Base-by-base conservation (phyloP, 2,329 filamentous ascomycete species). In the Beauveria sp. region DNA sequence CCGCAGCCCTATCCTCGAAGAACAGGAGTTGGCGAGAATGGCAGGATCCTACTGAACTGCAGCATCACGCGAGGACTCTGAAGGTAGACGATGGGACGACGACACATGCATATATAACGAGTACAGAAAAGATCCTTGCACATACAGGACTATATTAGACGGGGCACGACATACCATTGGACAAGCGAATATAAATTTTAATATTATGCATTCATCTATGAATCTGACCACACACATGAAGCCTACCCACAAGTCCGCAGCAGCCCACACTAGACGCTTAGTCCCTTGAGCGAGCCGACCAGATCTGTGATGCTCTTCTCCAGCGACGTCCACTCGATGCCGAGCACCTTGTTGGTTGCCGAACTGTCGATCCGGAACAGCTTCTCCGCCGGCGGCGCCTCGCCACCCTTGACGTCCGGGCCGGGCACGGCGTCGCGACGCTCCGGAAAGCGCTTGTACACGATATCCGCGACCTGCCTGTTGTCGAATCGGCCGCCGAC, bases 291-390 rank as follows among this genome's bases (percentile, higher is more conserved):
- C 37, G 82, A 86, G 72, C 83, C 83, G 20, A 89, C 79, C 7
- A 85, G 80, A 68, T 91, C 88, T 6, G 80, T 76, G 30, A 88
- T 77, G 30, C 77, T 81, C 73, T 86, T 78, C 71, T 90, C 86
- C 40, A 90, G 67, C 4, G 75, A 70, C 64, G 76, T 84, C 78
- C 83, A 90, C 62, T 87, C 73, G 54, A 89, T 78, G 0, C 84
- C 85, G 62, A 91, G 71, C 52, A 87, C 66, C 67, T 84, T 79
- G 28, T 79, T 81, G 1, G 84, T 84, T 68, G 79, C 78, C 55
- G 76, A 77, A 68, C 85, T 88, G 69, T 89, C 80, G 61, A 79
- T 81, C 63, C 74, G 74, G 70, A 80, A 86, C 48, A 81, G 66
- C 63, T 77, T 66, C 3, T 71, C 72, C 61, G 70, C 70, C 3